Percentiles rank a stretch among this genome's conserved stretches.
Evolutionary conservation across 2,329 filamentous ascomycete genomes (phyloP).

Genomic region (Didymella segeticola): DNA sequence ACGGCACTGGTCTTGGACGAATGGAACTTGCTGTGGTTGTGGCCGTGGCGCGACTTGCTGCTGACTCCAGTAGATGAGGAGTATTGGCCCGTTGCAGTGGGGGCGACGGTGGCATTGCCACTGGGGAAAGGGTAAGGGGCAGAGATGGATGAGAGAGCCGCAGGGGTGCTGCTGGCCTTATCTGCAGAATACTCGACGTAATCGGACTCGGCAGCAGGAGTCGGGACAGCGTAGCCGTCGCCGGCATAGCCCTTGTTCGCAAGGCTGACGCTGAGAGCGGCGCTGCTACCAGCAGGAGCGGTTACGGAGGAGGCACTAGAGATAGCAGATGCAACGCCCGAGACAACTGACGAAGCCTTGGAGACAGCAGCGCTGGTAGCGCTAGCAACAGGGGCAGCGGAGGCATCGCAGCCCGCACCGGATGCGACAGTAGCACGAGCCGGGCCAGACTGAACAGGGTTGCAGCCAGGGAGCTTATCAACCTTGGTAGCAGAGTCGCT

Average conservation of each 20-base stretch:
- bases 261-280: conserved; percentile 18
- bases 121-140: conserved; percentile 7
- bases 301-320: conserved; percentile 5
- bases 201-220: background rate
- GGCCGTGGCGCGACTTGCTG: conserved; percentile 8
- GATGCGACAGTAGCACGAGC: conserved; percentile 35
- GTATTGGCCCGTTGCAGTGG: conserved; percentile 11
- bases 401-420: conserved; percentile 36
- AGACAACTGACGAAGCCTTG: background rate
- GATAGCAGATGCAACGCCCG: background rate
- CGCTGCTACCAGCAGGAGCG: background rate
- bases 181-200: background rate
- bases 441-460: conserved; percentile 48
- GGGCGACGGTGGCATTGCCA: conserved; percentile 11
- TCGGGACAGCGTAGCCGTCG: conserved; percentile 1
- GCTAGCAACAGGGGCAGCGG: conserved; percentile 9
- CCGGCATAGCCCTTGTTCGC: conserved; percentile 22
- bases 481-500: conserved; percentile 27
- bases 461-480: conserved; percentile 48
- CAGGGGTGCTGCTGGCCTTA: background rate
- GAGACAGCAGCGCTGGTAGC: conserved; percentile 12
- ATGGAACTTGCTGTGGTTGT: conserved; percentile 19
- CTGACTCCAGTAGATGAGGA: background rate
- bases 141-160: background rate
- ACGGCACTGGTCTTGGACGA: conserved; percentile 11